phyloP scores from a whole-genome alignment of 2,329 filamentous ascomycete species.

The Botrytis pseudocinerea region DNA sequence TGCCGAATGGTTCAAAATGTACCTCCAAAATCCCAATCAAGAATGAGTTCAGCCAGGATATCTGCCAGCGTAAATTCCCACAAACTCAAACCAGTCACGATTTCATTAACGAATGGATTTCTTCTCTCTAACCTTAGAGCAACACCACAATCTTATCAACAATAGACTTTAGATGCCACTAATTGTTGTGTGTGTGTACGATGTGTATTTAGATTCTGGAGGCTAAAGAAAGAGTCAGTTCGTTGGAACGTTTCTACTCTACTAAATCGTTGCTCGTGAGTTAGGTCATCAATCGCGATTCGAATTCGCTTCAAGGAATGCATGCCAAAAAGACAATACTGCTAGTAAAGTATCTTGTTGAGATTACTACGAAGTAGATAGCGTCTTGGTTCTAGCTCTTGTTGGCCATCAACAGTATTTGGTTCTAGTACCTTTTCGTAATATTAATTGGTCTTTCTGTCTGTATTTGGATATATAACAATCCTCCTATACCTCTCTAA shows the following conservation, averaged over 20 bases:
- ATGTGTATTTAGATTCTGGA: neutral
- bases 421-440: neutral
- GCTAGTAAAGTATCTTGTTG: neutral
- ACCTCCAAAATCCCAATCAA: neutral
- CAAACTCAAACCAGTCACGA: slow-evolving; percentile 1
- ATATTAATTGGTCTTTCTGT: neutral
- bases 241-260: neutral
- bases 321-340: neutral
- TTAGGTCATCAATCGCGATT: neutral
- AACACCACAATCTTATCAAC: neutral
- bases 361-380: neutral
- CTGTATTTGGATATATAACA: neutral
- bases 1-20: slow-evolving; percentile 18
- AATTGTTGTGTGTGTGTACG: neutral
- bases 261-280: neutral
- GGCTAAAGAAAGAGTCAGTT: neutral
- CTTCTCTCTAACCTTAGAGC: neutral
- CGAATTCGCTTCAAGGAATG: neutral
- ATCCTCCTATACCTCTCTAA: neutral
- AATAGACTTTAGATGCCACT: neutral
- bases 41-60: neutral
- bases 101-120: neutral
- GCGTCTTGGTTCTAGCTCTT: neutral
- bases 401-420: neutral
- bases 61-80: neutral